Evolutionary conservation across 1,284 basidiomycete genomes (phyloP), one percentile per base, ranked within the genome.

Genomic region (Cutaneotrichosporon sp.): DNA sequence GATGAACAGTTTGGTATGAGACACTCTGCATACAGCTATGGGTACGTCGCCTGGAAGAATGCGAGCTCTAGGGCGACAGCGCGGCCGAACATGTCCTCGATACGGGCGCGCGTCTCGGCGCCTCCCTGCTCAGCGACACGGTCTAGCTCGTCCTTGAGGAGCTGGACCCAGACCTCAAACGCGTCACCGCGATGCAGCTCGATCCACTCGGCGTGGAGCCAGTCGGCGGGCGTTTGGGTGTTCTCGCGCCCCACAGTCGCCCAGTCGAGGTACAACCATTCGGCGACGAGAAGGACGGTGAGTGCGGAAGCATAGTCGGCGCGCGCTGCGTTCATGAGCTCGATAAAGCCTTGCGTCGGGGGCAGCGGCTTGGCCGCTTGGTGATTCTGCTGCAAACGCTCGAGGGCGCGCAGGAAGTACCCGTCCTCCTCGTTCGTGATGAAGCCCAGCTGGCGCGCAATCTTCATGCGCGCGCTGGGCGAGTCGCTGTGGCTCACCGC

Each of bases 191-290:
- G 51, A 34, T 59, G 58, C 34, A 59, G 51, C n/a, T 59, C 58
- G 58, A 59, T 59, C 58, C 58, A 59, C 38, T 56, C 58, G 37
- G 46, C 26, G 41, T 54, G 33, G 0, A 59, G 35, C 58, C 58
- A 59, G 48, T 59, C 49, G 0, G 18, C 10, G 2, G 58, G 58
- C 7, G 23, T 34, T n/a, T n/a, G n/a, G 4, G 41, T 4, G 8
- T 14, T 22, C 1, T 20, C 1, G 14, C 37, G 38, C 20, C 9
- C 0, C 33, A 35, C 35, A 15, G 45, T 55, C 21, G 51, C 57
- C 58, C 58, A 59, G 54, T 59, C 58, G 49, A 56, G 54, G 49
- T 59, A 59, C 18, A 59, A 48, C 58, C 58, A 59, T 49, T 59
- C 58, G 34, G 58, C 58, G 23, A 59, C 58, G n/a, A 59, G 58